Conservation (phyloP, 768 basidiomycete species). For the Hydnum rufescens region DNA sequence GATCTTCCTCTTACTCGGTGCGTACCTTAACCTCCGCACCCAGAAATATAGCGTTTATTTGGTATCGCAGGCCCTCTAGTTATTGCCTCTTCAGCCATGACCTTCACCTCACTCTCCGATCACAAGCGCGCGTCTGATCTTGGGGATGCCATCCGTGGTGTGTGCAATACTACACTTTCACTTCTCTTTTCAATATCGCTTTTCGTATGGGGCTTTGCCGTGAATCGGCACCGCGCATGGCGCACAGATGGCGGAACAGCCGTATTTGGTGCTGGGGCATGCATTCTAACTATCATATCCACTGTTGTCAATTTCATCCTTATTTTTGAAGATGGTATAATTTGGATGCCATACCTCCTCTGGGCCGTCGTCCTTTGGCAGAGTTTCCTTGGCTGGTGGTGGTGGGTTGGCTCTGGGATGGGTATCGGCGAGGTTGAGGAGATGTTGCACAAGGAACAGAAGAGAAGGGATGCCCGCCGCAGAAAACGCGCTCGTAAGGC, state of each 20-base stretch:
- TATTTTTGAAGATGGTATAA: conserved; percentile 68
- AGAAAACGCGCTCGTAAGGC: conserved; percentile 8
- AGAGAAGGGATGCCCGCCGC: conserved; percentile 5
- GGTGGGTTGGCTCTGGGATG: conserved; percentile 78
- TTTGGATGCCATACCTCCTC: conserved; percentile 81
- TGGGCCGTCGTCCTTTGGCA: conserved; percentile 95
- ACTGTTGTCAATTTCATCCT: conserved; percentile 79
- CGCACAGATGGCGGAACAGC: conserved; percentile 92
- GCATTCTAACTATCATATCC: conserved; percentile 61
- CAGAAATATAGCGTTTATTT: neutral
- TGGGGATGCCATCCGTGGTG: conserved; percentile 65
- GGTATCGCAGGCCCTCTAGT: conserved; percentile 53
- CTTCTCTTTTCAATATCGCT: conserved; percentile 81
- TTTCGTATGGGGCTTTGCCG: conserved; percentile 78
- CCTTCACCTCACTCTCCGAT: conserved; percentile 49
- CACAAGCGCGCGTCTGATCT: conserved; percentile 26
- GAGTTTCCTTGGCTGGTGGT: conserved; percentile 87
- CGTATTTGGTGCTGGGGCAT: conserved; percentile 71
- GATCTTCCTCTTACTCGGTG: conserved; percentile 68
- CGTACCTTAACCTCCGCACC: conserved; percentile 11
- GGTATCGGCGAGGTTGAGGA: conserved; percentile 43
- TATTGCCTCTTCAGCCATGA: conserved; percentile 63
- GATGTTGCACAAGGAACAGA: conserved; percentile 24
- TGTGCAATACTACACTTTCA: conserved; percentile 92
- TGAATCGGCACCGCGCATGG: conserved; percentile 88